A percentile compares a stretch with the other conserved stretches of the same genome.
These are phyloP conservation scores for Phoma sp. DNA, from an alignment of 2,329 filamentous ascomycete species.

Conservation along the genomic window DNA sequence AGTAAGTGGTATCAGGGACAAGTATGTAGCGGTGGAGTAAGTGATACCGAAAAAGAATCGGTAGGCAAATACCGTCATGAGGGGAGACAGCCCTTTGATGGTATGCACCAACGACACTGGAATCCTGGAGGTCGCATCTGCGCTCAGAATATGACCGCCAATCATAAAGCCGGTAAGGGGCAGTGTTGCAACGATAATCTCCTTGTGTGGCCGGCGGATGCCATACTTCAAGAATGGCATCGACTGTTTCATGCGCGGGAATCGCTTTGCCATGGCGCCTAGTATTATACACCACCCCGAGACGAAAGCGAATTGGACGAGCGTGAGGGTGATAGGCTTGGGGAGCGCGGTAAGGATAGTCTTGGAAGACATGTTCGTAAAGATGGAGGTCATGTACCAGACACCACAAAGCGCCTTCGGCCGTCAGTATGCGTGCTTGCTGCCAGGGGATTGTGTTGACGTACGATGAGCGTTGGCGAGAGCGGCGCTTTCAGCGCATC, in stretches of 20 bases:
- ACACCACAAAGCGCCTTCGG: slow-evolving; percentile 78
- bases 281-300: slow-evolving; percentile 84
- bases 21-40: slow-evolving; percentile 81
- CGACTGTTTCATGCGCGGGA: slow-evolving; percentile 71
- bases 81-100: slow-evolving; percentile 93
- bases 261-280: slow-evolving; percentile 74
- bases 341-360: slow-evolving; percentile 91
- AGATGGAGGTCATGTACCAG: slow-evolving; percentile 94
- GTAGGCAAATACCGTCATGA: slow-evolving; percentile 95
- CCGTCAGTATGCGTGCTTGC: slow-evolving; percentile 31
- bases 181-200: slow-evolving; percentile 86
- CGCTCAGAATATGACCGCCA: slow-evolving; percentile 89
- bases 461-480: slow-evolving; percentile 85
- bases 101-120: slow-evolving; percentile 97
- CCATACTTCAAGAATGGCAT: slow-evolving; percentile 84
- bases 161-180: slow-evolving; percentile 93
- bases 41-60: slow-evolving; percentile 85
- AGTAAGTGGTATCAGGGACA: slow-evolving; percentile 82
- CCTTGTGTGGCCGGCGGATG: slow-evolving; percentile 78
- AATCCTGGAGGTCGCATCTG: slow-evolving; percentile 91
- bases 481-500: slow-evolving; percentile 89
- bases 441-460: slow-evolving; percentile 37
- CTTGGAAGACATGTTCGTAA: slow-evolving; percentile 98
- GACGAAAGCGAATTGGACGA: slow-evolving; percentile 93
- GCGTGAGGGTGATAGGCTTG: slow-evolving; percentile 87